A percentile compares a stretch with the other conserved stretches of the same genome.
Conservation (phyloP, 305 asterid genomes). For the Nicotiana rustica region DNA sequence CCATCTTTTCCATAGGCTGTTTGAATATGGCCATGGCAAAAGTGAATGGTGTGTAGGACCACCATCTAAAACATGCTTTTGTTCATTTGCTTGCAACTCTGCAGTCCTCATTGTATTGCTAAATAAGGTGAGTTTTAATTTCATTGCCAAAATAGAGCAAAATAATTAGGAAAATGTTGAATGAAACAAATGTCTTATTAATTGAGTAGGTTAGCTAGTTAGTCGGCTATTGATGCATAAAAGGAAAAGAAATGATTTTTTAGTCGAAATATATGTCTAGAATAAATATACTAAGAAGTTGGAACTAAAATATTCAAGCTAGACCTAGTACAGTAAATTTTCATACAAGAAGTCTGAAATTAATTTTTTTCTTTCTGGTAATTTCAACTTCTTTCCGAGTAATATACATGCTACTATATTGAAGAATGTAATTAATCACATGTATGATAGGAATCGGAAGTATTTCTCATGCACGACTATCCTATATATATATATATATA, state of each 20-base stretch:
- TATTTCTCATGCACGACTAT: not conserved
- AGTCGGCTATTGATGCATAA: too few relatives aligned
- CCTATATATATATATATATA: too few relatives aligned
- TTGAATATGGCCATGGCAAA: not conserved
- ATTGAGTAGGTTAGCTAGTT: not conserved
- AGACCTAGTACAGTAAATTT: too few relatives aligned
- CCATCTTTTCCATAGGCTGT: not conserved
- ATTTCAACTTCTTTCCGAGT: too few relatives aligned
- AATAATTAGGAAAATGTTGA: not conserved
- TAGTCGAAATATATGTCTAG: too few relatives aligned
- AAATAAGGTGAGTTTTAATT: not conserved
- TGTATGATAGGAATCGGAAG: not conserved
- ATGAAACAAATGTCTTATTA: not conserved
- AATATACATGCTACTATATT: not conserved
- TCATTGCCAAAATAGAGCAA: not conserved
- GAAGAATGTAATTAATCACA: not conserved
- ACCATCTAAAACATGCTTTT: not conserved
- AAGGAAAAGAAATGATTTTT: too few relatives aligned
- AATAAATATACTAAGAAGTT: too few relatives aligned
- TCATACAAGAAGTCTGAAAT: too few relatives aligned
- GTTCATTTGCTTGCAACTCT: not conserved
- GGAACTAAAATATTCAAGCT: too few relatives aligned
- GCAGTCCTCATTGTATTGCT: not conserved
- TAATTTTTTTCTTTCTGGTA: too few relatives aligned
- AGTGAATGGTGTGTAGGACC: not conserved